A percentile compares a stretch with the other conserved stretches of the same genome.
Conservation (phyloP, 768 basidiomycete species). For the Termitomyces eurrhizus region DNA sequence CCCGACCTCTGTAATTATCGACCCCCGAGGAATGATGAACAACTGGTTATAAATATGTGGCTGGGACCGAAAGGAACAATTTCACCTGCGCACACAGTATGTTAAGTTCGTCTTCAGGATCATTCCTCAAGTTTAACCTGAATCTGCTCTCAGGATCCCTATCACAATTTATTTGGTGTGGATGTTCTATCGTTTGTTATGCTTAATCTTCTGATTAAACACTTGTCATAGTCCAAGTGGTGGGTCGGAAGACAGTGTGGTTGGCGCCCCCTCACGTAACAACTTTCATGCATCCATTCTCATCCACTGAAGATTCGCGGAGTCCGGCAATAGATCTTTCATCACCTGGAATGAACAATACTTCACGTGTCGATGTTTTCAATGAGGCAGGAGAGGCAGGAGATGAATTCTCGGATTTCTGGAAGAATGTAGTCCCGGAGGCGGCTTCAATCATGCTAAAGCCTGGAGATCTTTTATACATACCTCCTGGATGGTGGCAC, state of each 20-base stretch:
- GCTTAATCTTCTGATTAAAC: slow-evolving; percentile 6
- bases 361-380: slow-evolving; percentile 82
- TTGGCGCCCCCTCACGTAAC: slow-evolving; percentile 68
- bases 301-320: slow-evolving; percentile 22
- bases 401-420: slow-evolving; percentile 47
- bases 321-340: slow-evolving; percentile 36
- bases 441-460: slow-evolving; percentile 62
- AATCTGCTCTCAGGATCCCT: slow-evolving; percentile 68
- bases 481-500: slow-evolving; percentile 96
- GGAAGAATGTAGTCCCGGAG: slow-evolving; percentile 48
- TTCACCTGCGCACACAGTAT: slow-evolving; percentile 86
- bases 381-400: slow-evolving; percentile 21
- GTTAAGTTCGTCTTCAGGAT: slow-evolving; percentile 14
- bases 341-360: slow-evolving; percentile 67
- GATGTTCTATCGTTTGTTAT: background rate
- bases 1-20: slow-evolving; percentile 49
- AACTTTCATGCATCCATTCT: slow-evolving; percentile 57
- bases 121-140: slow-evolving; percentile 3
- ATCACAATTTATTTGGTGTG: slow-evolving; percentile 85
- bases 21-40: slow-evolving; percentile 63
- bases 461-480: slow-evolving; percentile 84
- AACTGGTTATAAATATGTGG: slow-evolving; percentile 75
- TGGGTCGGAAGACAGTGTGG: slow-evolving; percentile 90
- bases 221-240: slow-evolving; percentile 66
- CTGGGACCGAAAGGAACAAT: slow-evolving; percentile 74